These are phyloP conservation scores for Ciborinia camelliae DNA, from an alignment of 2,329 filamentous ascomycete species.

Conservation along the genomic window DNA sequence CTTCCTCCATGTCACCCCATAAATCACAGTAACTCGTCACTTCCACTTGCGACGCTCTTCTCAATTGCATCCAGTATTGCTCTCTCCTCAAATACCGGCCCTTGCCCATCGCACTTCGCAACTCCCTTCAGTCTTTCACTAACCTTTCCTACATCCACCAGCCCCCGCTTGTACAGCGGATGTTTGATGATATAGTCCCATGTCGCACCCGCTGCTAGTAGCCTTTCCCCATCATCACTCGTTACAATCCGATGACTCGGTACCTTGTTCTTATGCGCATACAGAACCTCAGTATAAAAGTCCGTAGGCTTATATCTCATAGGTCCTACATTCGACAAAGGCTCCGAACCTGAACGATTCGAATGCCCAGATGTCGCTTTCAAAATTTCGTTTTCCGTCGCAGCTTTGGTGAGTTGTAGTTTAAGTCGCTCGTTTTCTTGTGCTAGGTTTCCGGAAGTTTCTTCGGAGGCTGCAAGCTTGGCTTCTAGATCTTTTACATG, in stretches of 20 bases:
- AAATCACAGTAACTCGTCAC: slow-evolving; percentile 68
- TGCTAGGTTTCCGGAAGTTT: slow-evolving; percentile 66
- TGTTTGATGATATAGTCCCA: slow-evolving; percentile 90
- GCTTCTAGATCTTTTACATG: slow-evolving; percentile 91
- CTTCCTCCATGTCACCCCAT: neutral
- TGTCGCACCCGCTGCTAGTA: slow-evolving; percentile 72
- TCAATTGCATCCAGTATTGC: slow-evolving; percentile 72
- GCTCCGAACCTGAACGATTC: slow-evolving; percentile 38
- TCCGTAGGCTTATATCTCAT: slow-evolving; percentile 70
- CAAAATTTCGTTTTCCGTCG: slow-evolving; percentile 89
- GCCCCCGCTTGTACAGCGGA: slow-evolving; percentile 69
- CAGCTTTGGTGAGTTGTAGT: slow-evolving; percentile 75
- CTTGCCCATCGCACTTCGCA: slow-evolving; percentile 80
- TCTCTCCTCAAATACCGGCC: slow-evolving; percentile 80
- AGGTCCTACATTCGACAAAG: slow-evolving; percentile 55
- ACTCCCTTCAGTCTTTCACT: slow-evolving; percentile 72
- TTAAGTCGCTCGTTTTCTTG: slow-evolving; percentile 86
- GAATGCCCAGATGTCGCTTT: slow-evolving; percentile 65
- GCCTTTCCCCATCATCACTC: slow-evolving; percentile 63
- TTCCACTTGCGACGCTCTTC: slow-evolving; percentile 71
- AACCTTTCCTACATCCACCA: slow-evolving; percentile 78
- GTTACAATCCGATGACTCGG: slow-evolving; percentile 67
- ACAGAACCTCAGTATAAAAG: slow-evolving; percentile 62
- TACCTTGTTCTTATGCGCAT: slow-evolving; percentile 58
- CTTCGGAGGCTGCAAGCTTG: slow-evolving; percentile 75